Conservation (phyloP, 345 rosid genomes). For the Mallotus nudiflorus region DNA sequence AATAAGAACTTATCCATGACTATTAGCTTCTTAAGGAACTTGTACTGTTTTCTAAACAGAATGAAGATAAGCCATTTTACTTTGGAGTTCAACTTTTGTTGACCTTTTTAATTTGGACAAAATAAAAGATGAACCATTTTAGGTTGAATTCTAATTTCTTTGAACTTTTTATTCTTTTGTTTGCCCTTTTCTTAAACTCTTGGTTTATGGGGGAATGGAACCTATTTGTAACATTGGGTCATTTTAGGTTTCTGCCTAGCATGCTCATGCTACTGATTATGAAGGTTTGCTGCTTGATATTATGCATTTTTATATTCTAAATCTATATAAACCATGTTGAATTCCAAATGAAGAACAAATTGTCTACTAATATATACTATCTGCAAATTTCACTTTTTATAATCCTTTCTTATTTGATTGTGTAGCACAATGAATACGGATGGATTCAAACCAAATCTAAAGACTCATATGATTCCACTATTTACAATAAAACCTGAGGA, state of each 20-base stretch:
- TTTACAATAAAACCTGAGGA: constrained; percentile 70
- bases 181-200: neutral
- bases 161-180: too few species aligned
- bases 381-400: neutral
- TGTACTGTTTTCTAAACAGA: too few species aligned
- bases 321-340: neutral
- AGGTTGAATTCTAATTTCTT: neutral
- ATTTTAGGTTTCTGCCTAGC: too few species aligned
- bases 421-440: constrained; percentile 85
- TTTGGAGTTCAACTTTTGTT: too few species aligned
- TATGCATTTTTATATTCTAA: neutral
- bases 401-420: constrained; percentile 30
- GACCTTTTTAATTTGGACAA: too few species aligned
- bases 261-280: too few species aligned
- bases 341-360: neutral
- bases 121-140: neutral
- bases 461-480: constrained; percentile 77
- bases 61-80: too few species aligned
- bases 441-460: constrained; percentile 93
- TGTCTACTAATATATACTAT: constrained; percentile 17
- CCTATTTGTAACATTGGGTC: too few species aligned
- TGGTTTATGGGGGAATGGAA: neutral
- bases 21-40: neutral
- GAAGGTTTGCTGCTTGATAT: neutral
- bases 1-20: neutral